Conservation (phyloP, 352 stramenopile genomes). For the Globisporangium lucens region DNA sequence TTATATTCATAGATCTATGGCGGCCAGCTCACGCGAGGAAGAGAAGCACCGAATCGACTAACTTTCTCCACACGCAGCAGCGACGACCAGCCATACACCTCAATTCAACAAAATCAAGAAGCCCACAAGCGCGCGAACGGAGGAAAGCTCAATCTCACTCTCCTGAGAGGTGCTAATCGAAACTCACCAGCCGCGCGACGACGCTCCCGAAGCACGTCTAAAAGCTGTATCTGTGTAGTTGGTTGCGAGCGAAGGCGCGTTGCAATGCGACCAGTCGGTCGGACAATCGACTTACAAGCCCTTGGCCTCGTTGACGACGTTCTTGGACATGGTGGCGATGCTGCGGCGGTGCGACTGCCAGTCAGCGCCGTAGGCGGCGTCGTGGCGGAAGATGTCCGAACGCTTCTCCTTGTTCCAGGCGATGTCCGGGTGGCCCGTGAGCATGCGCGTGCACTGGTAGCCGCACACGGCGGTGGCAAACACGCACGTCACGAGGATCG, state of each 20-base stretch:
- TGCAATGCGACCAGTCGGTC: neutral
- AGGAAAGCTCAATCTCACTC: neutral
- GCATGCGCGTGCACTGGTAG: conserved; percentile 73
- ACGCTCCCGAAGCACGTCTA: neutral
- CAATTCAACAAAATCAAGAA: conserved; percentile 15
- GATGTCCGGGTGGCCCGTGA: conserved; percentile 66
- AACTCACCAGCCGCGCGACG: neutral
- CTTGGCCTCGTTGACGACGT: conserved; percentile 80
- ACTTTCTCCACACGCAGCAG: neutral
- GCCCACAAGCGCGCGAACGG: neutral
- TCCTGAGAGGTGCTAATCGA: neutral
- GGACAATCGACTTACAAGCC: conserved; percentile 29
- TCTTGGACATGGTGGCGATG: conserved; percentile 69
- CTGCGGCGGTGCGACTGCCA: conserved; percentile 76
- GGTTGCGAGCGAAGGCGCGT: neutral
- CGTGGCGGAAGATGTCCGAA: conserved; percentile 68
- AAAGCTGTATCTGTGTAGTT: conserved; percentile 15
- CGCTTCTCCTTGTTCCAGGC: conserved; percentile 81
- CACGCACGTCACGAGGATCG: conserved; percentile 69
- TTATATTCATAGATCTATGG: conserved; percentile 17
- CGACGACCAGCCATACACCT: neutral
- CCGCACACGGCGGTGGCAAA: conserved; percentile 58
- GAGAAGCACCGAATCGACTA: neutral
- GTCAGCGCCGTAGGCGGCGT: conserved; percentile 51
- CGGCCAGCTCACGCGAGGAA: neutral